phyloP scores from a whole-genome alignment of 2,329 filamentous ascomycete genomes.

The Fusarium tuaranense region DNA sequence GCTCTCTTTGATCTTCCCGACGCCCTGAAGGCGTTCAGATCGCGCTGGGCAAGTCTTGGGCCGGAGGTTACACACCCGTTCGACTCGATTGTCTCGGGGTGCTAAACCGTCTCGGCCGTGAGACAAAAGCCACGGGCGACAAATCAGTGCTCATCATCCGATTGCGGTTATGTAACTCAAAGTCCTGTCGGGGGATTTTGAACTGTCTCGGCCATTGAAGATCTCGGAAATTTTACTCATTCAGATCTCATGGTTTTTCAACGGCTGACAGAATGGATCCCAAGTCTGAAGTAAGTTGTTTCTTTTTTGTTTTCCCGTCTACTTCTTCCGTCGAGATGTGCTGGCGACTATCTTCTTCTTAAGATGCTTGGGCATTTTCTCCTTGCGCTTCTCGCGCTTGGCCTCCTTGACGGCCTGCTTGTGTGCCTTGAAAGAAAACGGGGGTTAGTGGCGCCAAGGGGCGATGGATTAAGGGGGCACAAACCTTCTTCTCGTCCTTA shows the following conservation, averaged over 20 bases:
- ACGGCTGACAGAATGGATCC: constrained; percentile 1
- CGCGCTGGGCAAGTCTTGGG: constrained; percentile 42
- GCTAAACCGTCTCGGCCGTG: constrained; percentile 45
- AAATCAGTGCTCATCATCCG: constrained; percentile 61
- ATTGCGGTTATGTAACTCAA: constrained; percentile 43
- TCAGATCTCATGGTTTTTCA: constrained; percentile 12
- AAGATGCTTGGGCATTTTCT: constrained; percentile 95
- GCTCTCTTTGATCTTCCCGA: constrained; percentile 70
- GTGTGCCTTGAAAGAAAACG: constrained; percentile 60
- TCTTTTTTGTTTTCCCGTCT: constrained; percentile 36
- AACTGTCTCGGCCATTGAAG: constrained; percentile 8
- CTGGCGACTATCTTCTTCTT: constrained; percentile 88
- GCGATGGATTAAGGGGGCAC: constrained; percentile 22
- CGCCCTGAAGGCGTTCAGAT: constrained; percentile 52
- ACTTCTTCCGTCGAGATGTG: constrained; percentile 73
- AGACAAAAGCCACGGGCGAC: constrained; percentile 41
- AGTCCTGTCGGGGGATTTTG: background rate
- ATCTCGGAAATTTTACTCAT: constrained; percentile 1
- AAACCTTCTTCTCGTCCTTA: constrained; percentile 86
- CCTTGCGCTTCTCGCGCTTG: constrained; percentile 91
- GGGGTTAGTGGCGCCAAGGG: constrained; percentile 38
- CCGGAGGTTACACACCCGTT: constrained; percentile 31
- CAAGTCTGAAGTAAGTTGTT: background rate
- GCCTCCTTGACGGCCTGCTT: constrained; percentile 95
- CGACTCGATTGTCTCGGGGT: background rate